Evolutionary conservation across 2,329 filamentous ascomycete species (phyloP).

Genomic region (Lachnellula subtilissima): DNA sequence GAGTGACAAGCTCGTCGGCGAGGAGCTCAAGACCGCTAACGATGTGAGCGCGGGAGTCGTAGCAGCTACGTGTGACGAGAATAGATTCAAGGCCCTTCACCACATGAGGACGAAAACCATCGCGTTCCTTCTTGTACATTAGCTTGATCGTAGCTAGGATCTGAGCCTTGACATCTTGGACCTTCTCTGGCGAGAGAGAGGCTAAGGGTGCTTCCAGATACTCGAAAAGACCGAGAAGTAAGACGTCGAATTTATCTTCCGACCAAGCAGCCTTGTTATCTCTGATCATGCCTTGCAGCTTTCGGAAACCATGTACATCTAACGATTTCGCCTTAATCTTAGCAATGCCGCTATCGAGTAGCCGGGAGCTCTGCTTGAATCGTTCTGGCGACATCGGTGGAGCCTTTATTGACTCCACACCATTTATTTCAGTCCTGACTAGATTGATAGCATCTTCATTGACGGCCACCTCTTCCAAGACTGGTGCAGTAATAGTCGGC

Average conservation of each 20-base stretch:
- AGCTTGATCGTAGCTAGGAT: constrained; percentile 69
- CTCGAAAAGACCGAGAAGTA: constrained; percentile 64
- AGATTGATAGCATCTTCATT: constrained; percentile 44
- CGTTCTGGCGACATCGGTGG: constrained; percentile 45
- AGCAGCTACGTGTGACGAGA: constrained; percentile 58
- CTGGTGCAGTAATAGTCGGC: constrained; percentile 42
- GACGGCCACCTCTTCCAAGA: constrained; percentile 55
- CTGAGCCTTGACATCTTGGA: constrained; percentile 68
- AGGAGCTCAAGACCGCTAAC: constrained; percentile 70
- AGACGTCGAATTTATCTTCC: constrained; percentile 63
- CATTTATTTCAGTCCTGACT: constrained; percentile 15
- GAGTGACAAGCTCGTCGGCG: constrained; percentile 63
- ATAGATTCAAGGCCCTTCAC: constrained; percentile 63
- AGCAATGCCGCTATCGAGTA: constrained; percentile 69
- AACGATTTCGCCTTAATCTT: constrained; percentile 67
- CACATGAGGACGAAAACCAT: constrained; percentile 63
- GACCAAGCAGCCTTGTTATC: constrained; percentile 59
- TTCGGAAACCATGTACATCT: constrained; percentile 78
- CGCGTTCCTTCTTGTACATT: constrained; percentile 62
- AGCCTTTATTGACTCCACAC: constrained; percentile 15
- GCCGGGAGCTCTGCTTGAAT: constrained; percentile 51
- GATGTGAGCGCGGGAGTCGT: constrained; percentile 67
- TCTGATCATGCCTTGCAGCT: constrained; percentile 69
- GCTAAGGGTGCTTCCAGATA: constrained; percentile 61
- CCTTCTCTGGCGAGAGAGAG: constrained; percentile 56